Percentiles rank a stretch among this genome's conserved stretches.
phyloP scores from a whole-genome alignment of 2,329 filamentous ascomycete genomes.

The Epichloe gansuensis region DNA sequence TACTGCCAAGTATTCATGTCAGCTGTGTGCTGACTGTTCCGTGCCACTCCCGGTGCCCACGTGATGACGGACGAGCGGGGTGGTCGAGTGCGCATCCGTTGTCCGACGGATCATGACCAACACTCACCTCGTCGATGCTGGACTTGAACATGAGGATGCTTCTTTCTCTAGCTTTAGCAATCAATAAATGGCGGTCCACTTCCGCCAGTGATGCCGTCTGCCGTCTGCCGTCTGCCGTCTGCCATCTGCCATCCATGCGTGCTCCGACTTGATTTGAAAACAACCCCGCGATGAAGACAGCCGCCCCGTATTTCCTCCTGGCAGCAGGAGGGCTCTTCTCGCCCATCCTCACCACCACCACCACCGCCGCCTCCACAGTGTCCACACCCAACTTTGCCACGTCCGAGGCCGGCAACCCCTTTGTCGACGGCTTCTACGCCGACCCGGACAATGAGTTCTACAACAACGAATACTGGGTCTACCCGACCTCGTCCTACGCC shows the following conservation, averaged over 20 bases:
- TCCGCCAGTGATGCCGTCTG: too few relatives aligned
- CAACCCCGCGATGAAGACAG: not conserved
- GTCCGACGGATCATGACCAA: not conserved
- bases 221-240: too few relatives aligned
- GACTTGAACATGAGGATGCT: too few relatives aligned
- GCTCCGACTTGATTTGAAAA: not conserved
- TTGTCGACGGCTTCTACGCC: constrained; percentile 36
- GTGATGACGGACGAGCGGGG: not conserved
- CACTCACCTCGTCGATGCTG: not conserved
- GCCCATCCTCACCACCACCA: not conserved
- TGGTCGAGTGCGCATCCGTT: not conserved
- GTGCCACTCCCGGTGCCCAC: not conserved
- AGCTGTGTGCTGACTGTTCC: too few relatives aligned
- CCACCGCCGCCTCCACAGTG: not conserved
- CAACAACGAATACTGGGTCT: constrained; percentile 33
- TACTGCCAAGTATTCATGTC: constrained; percentile 8
- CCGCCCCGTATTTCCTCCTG: not conserved
- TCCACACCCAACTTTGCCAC: constrained; percentile 23
- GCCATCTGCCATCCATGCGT: not conserved
- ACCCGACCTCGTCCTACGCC: constrained; percentile 29
- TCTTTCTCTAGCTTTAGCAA: too few relatives aligned
- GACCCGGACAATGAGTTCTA: constrained; percentile 37
- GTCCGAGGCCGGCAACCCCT: constrained; percentile 32
- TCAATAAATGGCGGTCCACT: too few relatives aligned
- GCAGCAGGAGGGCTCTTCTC: not conserved